Base-by-base conservation (phyloP, 75 land plant species). In the Larix kaempferi region DNA sequence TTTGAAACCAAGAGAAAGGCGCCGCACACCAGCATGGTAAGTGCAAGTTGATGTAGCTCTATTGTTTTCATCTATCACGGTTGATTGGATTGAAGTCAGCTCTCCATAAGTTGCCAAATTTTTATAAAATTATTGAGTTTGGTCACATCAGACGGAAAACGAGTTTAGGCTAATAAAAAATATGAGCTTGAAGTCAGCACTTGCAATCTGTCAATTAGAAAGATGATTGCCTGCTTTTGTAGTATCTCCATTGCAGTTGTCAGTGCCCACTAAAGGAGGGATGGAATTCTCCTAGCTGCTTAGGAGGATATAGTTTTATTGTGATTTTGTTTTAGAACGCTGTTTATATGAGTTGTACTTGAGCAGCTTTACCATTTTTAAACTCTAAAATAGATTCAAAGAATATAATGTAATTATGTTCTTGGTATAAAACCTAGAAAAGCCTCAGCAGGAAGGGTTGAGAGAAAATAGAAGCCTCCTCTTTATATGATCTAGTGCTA, bases 11-110 rank as follows among this genome's bases (percentile, higher is more conserved):
- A 77, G 80, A 57, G 81, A 76, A 69, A 81, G 82, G 54, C 81
- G 81, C 29, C 83, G 89, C 11, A 81, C 88, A 63, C 89, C 89
- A 73, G 89, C 89, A 41, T 87, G 88, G 89, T 82, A 75, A 75
- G 80, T 60, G 21, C 11, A 41, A 39, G n/a, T n/a, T 41, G 1
- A n/a, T n/a, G 12, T 21, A 39, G 52, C 3, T 41, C 73, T n/a
- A 17, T 69, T 52, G 15, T 0, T 49, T 49, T 11, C 3, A 49
- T 49, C 54, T 10, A 10, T 49, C 54, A 49, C 54, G 2, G 54
- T 49, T 2, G 54, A 49, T 49, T 49, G 11, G 54, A 49, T 49
- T 49, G 54, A 49, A 49, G 10, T 49, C 12, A 66, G 1, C 35
- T 35, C n/a, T 33, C 35, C 39, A 5, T 14, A 33, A 67, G 10